Base-by-base conservation (phyloP, 331 rosid species). In the Stylosanthes scabra region DNA sequence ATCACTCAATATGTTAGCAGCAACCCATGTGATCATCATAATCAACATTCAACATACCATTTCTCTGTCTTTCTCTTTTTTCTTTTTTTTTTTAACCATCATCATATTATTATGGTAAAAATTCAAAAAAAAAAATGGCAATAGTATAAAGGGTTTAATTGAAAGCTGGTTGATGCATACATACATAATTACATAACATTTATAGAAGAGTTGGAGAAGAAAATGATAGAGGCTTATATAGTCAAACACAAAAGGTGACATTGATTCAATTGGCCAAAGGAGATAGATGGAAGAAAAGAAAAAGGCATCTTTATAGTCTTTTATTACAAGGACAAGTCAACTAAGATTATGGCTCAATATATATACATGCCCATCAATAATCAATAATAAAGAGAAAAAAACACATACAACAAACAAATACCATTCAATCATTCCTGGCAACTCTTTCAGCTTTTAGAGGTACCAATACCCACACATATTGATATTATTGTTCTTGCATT, bases 241-340 rank as follows among this genome's bases (percentile, higher is more conserved):
- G 87, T 84, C 87, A 89, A 83, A 84, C 68, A 74, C 49, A 77
- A 77, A 86, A 78, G 81, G 77, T 29, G 57, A 66, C 66, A 82
- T 76, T 80, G 68, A 81, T 59, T 74, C 25, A 20, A 20, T 50
- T 27, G 78, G 82, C 58, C 78, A 80, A 78, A 74, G 60, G 62
- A 57, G 27, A 67, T 25, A 20, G 50, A 74, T n/a, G 1, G 0
- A 20, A 63, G 37, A 29, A 57, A 56, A 16, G 37, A 31, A 31
- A 31, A 31, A 31, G 37, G 70, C 74, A 77, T 79, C 84, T 83
- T 72, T 78, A 25, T 11, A 34, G 31, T 46, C 47, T 58, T 80
- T 55, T 20, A 20, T 31, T 41, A 77, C 80, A 46, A n/a, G 29
- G 87, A 80, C 87, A 76, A 84, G 89, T 84, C 88, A 89, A 85